Conservation (phyloP, 2,329 filamentous ascomycete genomes). For the Aspergillus amoenus region DNA sequence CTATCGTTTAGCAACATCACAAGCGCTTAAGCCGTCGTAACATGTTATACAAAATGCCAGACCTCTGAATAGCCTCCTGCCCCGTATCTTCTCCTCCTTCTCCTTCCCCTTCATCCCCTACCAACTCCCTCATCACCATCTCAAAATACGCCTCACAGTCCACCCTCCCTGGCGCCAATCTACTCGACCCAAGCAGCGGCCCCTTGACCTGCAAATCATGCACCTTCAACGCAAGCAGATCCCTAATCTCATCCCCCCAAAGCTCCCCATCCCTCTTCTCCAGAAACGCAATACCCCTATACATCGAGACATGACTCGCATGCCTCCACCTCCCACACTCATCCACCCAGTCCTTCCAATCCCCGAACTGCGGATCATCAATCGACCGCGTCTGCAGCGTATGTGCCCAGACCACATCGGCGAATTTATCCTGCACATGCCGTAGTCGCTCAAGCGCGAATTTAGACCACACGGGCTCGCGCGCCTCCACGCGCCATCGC, state of each 20-base stretch:
- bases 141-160: not conserved
- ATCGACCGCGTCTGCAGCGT: not conserved
- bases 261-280: not conserved
- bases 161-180: not conserved
- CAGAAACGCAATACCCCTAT: not conserved
- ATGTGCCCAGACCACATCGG: not conserved
- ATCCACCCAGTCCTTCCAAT: not conserved
- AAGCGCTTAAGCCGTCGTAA: not conserved
- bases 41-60: not conserved
- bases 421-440: not conserved
- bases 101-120: not conserved
- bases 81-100: too few relatives aligned
- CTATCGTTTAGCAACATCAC: not conserved
- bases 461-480: not conserved
- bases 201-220: not conserved
- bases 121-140: not conserved
- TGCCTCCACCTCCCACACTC: not conserved
- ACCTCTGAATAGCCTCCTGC: too few relatives aligned
- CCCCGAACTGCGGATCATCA: not conserved
- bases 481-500: not conserved
- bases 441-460: not conserved
- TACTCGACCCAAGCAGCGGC: not conserved
- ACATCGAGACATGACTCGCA: not conserved
- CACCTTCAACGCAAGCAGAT: not conserved
- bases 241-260: not conserved